Evolutionary conservation across 2,329 filamentous ascomycete species (phyloP), one percentile per base, ranked within the genome.

Genomic region (Verticillium longisporum): DNA sequence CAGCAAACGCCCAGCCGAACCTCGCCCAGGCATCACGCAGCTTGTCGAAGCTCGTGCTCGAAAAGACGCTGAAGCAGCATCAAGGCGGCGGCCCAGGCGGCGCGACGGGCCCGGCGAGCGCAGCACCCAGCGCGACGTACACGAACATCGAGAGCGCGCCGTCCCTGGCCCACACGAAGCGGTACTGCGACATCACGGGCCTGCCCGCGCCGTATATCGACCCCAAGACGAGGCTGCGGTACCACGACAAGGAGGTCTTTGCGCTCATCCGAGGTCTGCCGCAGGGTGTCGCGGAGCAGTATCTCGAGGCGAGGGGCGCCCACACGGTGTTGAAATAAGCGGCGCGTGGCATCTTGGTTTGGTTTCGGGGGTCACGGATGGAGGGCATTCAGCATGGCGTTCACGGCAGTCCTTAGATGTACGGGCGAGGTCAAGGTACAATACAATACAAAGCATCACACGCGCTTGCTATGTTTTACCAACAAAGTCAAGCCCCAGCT

Each of bases 61-160:
- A 97, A 75, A 95, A 91, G 82, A 94, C 86, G 67, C 79, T 88
- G 61, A 79, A 78, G 70, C 63, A 68, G 55, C 71, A 69, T 61
- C 74, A 69, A 71, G 71, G 72, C 67, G 53, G 72, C 26, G 71
- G 74, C 11, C 72, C 68, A 1, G 78, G 79, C 6, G 89, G 88
- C 0, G 90, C 89, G 0, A 85, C 83, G 36, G 34, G 34, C 7
- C 9, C 34, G 13, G 90, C 89, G 34, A 97, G 95, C 1, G 78
- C 79, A 6, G 89, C 88, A 0, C 91, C 90, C 0, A 85, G 83
- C 36, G 90, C 90, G 36, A 97, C 95, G 1, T 99, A 98, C 74
- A 97, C 92, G 6, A 98, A 97, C 72, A 96, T 99, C 65, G 95
- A 98, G 74, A 92, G 91, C 56, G 94, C 95, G 3, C 95, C 95